Base-by-base conservation (phyloP, 1,139 yeast genomes). In the Saccharomycopsis crataegensis region DNA sequence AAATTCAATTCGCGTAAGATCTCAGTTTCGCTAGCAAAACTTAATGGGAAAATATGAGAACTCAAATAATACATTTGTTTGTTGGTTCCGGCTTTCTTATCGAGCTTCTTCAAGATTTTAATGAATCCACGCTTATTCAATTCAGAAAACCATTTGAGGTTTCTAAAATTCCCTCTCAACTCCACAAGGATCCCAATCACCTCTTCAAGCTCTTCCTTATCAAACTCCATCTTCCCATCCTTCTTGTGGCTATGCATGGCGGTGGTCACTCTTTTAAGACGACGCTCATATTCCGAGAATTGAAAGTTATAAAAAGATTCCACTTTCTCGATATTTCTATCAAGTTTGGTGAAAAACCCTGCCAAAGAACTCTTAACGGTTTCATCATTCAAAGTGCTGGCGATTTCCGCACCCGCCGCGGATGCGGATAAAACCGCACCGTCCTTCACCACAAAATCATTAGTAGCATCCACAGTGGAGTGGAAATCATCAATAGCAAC, bases 71-170 rank as follows among this genome's bases (percentile, higher is more conserved):
- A 72, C 49, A 79, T 80, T 66, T 86, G 88, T 57, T 85, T 82
- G 58, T 76, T 73, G 31, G 83, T 79, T 11, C 91, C 87, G 55
- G 85, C 75, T 66, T 89, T 89, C 71, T 93, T 93, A 67, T 93
- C 98, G 61, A 90, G 76, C 64, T 90, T 90, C 71, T 93, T 93
- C 65, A 93, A 74, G 60, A 93, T 93, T 71, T 93, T 93, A 55
- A 82, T 78, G 63, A 90, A 86, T 0, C 96, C 99, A 58, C 93
- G 83, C 66, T 86, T 89, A 71, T 93, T 93, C 63, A 91, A 78
- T 62, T 91, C 98, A 16, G 96, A 95, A 67, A 81, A 93, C 96
- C 98, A 91, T 66, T 84, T 84, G 65, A 93, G 73, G 67, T 90
- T 90, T 56, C 96, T 76, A 59, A 86, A 80, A 58, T 82, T 80